Percentiles rank a stretch among this genome's conserved stretches.
Evolutionary conservation across 2,329 filamentous ascomycete species (phyloP).

Genomic region (Clarireedia paspali): DNA sequence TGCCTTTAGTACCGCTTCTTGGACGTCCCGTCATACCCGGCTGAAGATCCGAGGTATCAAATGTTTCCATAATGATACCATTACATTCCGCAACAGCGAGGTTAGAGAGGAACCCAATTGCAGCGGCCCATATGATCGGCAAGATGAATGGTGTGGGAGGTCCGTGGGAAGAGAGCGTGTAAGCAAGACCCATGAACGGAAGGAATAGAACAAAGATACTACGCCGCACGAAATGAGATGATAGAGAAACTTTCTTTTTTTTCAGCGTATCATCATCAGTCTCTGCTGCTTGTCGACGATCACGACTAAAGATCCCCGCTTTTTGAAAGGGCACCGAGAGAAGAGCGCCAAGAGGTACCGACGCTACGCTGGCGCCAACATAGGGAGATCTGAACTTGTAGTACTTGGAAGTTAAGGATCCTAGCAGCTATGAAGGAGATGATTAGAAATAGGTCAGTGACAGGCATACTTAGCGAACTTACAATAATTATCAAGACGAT

Average conservation of each 20-base stretch:
- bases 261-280: constrained; percentile 62
- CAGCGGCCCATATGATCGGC: constrained; percentile 57
- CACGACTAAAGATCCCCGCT: constrained; percentile 59
- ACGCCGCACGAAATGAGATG: constrained; percentile 63
- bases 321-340: constrained; percentile 68
- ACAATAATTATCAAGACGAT: constrained; percentile 66
- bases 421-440: constrained; percentile 43
- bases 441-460: constrained; percentile 8
- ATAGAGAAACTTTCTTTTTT: constrained; percentile 53
- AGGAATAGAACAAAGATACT: constrained; percentile 59
- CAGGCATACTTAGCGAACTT: constrained; percentile 23
- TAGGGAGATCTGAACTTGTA: constrained; percentile 57
- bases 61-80: constrained; percentile 72
- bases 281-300: constrained; percentile 48
- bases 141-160: constrained; percentile 51
- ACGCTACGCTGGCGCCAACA: constrained; percentile 59
- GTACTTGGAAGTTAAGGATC: constrained; percentile 60
- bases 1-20: constrained; percentile 33
- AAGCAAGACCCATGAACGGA: constrained; percentile 58
- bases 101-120: constrained; percentile 63
- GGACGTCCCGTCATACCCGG: constrained; percentile 57
- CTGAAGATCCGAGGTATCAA: constrained; percentile 72
- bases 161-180: constrained; percentile 59
- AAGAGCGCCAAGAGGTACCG: constrained; percentile 60
- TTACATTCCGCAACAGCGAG: constrained; percentile 70